Base-by-base conservation (phyloP, 169 alveolate species). In the Eimeria zaria region DNA sequence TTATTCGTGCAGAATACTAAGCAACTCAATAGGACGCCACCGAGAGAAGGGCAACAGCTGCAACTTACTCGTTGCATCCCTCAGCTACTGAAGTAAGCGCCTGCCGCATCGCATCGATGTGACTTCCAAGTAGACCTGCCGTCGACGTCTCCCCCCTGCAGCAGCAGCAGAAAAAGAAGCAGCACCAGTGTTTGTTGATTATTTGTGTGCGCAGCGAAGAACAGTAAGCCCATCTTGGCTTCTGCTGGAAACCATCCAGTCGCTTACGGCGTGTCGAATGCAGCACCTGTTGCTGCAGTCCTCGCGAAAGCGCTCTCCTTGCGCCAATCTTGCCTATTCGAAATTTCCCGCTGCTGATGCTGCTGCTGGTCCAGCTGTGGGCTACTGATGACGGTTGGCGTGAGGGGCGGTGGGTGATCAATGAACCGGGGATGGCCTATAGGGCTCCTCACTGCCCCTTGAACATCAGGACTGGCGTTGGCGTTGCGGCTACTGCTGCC, bases 41-140 rank as follows among this genome's bases (percentile, higher is more conserved):
- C 16, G 51, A 1, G n/a, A n/a, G n/a, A 51, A 12, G 2, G 6
- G 20, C 44, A 16, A 41, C 46, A 27, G 7, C 64, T 46, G 27
- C 69, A 81, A 33, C 89, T 81, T 81, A 81, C 89, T 81, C 89
- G 27, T 81, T 81, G 89, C 89, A 81, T 51, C 60, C 89, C 69
- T 46, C 89, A 81, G 89, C 89, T 48, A 81, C 89, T 12, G 67
- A 46, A 30, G 89, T 33, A n/a, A 81, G 89, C 51, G 89, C 89
- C 67, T 81, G 89, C 73, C 89, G 89, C 89, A 81, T 81, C 60
- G 89, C 89, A 81, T 81, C 89, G 71, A 81, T 81, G 48, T 81
- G 89, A n/a, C 89, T 81, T 41, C 89, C 89, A 7, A 81, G 89
- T 20, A 81, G 60, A 39, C 89, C 89, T 53, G 89, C 64, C 27